A percentile compares a stretch with the other conserved stretches of the same genome.
These are phyloP conservation scores for Pyrenopolyporus hunteri DNA, from an alignment of 495 filamentous ascomycete species.

Conservation along the genomic window DNA sequence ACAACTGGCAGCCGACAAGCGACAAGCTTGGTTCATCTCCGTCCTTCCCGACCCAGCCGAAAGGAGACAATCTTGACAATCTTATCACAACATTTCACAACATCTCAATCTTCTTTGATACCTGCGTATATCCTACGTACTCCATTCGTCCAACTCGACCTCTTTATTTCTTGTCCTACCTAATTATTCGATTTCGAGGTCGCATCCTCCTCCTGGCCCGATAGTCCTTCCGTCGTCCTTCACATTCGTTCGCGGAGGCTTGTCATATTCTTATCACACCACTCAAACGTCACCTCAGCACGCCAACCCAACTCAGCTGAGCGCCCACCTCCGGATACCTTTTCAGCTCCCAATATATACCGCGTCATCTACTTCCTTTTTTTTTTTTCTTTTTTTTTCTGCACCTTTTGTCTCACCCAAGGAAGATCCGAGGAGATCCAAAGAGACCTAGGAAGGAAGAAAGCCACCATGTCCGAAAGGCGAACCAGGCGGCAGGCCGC, in stretches of 20 bases:
- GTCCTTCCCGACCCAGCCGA: constrained; percentile 35
- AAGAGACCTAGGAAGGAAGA: too few species aligned
- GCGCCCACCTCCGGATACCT: neutral
- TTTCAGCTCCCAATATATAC: constrained; percentile 9
- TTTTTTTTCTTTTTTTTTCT: neutral
- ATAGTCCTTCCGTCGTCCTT: constrained; percentile 6
- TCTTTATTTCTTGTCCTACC: constrained; percentile 15
- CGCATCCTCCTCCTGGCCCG: constrained; percentile 16
- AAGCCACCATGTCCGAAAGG: constrained; percentile 41
- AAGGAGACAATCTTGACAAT: neutral
- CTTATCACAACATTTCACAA: constrained; percentile 25
- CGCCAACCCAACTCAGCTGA: constrained; percentile 7
- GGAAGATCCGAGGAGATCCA: too few species aligned
- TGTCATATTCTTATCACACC: constrained; percentile 20
- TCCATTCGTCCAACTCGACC: constrained; percentile 1
- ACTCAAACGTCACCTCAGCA: constrained; percentile 6
- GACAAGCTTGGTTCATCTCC: constrained; percentile 17
- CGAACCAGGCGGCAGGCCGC: constrained; percentile 46
- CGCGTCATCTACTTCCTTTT: constrained; percentile 1
- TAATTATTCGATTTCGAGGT: constrained; percentile 16
- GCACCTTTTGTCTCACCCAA: constrained; percentile 1
- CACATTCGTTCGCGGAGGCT: constrained; percentile 7
- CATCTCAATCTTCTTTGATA: constrained; percentile 11
- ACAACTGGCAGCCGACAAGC: constrained; percentile 10
- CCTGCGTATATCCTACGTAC: neutral